A percentile compares a stretch with the other conserved stretches of the same genome.
Evolutionary conservation across 176 grass and related monocot genomes (phyloP).

Genomic region (Typha latifolia): DNA sequence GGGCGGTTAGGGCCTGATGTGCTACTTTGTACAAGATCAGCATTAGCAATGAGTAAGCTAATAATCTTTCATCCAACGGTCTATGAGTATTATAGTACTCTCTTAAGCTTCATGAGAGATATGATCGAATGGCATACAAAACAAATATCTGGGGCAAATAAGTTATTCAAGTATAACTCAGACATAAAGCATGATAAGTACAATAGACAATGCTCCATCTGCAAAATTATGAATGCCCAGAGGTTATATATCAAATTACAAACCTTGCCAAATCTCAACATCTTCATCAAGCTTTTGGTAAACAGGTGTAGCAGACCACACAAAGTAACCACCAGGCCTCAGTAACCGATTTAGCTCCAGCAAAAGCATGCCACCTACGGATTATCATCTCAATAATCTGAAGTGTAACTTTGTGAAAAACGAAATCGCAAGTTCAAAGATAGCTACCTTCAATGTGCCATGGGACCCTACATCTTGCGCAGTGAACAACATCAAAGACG

Average conservation of each 20-base stretch:
- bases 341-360: constrained; percentile 78
- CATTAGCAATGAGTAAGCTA: not conserved
- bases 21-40: not conserved
- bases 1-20: constrained; percentile 5
- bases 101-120: too few species aligned
- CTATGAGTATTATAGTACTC: too few species aligned
- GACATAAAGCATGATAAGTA: too few species aligned
- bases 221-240: not conserved
- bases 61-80: too few species aligned
- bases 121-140: too few species aligned
- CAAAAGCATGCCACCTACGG: constrained; percentile 54
- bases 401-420: not conserved
- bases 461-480: constrained; percentile 80
- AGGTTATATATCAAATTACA: constrained; percentile 2
- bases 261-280: constrained; percentile 89
- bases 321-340: constrained; percentile 81
- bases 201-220: not conserved
- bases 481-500: constrained; percentile 84
- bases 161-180: too few species aligned
- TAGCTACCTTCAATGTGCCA: constrained; percentile 73
- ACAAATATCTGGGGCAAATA: too few species aligned
- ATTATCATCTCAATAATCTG: not conserved
- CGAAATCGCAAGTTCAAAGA: not conserved
- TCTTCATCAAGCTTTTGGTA: constrained; percentile 71
- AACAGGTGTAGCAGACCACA: constrained; percentile 91